Conservation (phyloP, 441 rosid species). For the Pelargonium exstipulatum region DNA sequence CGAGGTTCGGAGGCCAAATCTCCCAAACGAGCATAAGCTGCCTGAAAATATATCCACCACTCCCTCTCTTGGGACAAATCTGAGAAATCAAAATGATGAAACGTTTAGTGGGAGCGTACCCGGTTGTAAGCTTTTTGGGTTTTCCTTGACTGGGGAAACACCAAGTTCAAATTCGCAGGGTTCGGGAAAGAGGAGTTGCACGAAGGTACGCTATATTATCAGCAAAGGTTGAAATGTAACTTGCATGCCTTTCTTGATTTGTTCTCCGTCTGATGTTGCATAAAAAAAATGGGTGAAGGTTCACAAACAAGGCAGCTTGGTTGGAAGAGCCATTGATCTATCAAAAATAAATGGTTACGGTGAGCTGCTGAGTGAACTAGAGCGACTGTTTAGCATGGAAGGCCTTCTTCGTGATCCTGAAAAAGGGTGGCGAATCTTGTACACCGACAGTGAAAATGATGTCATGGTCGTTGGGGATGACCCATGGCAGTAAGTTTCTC, state of each 20-base stretch:
- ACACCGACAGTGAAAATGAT: constrained; percentile 87
- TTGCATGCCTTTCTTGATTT: constrained; percentile 11
- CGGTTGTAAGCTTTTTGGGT: constrained; percentile 84
- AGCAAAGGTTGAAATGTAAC: constrained; percentile 12
- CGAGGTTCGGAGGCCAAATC: constrained; percentile 36
- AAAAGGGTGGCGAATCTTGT: constrained; percentile 82
- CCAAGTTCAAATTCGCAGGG: constrained; percentile 43
- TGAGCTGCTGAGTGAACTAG: constrained; percentile 52
- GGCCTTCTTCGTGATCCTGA: constrained; percentile 65
- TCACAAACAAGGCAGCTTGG: constrained; percentile 91
- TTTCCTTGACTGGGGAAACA: constrained; percentile 57
- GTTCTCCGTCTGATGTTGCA: constrained; percentile 16
- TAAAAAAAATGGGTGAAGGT: constrained; percentile 42
- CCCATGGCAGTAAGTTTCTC: constrained; percentile 82
- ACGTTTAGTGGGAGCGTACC: constrained; percentile 32
- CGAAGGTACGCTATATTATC: constrained; percentile 56
- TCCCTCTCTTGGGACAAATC: constrained; percentile 30
- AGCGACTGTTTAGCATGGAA: constrained; percentile 69
- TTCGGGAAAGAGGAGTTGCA: constrained; percentile 87
- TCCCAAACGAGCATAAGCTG: constrained; percentile 33
- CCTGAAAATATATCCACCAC: constrained; percentile 35
- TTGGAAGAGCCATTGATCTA: constrained; percentile 81
- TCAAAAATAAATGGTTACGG: constrained; percentile 10
- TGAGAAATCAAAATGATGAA: constrained; percentile 35
- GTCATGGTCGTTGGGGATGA: constrained; percentile 93